Evolutionary conservation across 441 rosid genomes (phyloP).

Genomic region (Euphorbia corollata): DNA sequence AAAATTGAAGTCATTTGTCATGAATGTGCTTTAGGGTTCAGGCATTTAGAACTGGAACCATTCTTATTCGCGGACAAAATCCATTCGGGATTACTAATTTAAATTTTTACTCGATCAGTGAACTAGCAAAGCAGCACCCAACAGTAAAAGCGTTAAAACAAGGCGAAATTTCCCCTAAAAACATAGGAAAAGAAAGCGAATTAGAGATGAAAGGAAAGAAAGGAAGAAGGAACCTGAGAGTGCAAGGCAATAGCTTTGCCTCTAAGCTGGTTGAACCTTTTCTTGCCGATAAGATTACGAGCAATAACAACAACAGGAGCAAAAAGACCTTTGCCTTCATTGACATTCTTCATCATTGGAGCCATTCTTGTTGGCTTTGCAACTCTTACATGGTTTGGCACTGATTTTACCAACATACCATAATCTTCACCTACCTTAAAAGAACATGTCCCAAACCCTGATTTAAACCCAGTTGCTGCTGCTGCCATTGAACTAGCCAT

Average conservation of each 20-base stretch:
- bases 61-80: no score
- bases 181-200: background rate
- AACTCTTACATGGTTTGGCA: constrained; percentile 33
- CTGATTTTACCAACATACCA: constrained; percentile 31
- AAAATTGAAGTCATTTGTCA: constrained; percentile 4
- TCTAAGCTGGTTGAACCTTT: constrained; percentile 77
- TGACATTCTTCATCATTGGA: constrained; percentile 79
- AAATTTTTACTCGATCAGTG: background rate
- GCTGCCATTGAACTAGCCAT: constrained; percentile 64
- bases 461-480: constrained; percentile 47
- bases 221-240: constrained; percentile 48
- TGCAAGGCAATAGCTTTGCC: constrained; percentile 98
- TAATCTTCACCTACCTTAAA: constrained; percentile 52
- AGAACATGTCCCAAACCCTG: constrained; percentile 32
- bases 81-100: background rate
- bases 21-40: background rate
- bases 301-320: constrained; percentile 73
- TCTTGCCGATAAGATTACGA: constrained; percentile 67
- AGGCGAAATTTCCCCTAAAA: background rate
- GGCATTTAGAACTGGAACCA: background rate
- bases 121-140: no score
- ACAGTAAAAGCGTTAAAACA: no score
- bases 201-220: background rate
- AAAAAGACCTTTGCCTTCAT: constrained; percentile 89
- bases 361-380: constrained; percentile 38